These are phyloP conservation scores for Suzukiozyma palmioleophila DNA, from an alignment of 1,139 yeast species.

Conservation along the genomic window DNA sequence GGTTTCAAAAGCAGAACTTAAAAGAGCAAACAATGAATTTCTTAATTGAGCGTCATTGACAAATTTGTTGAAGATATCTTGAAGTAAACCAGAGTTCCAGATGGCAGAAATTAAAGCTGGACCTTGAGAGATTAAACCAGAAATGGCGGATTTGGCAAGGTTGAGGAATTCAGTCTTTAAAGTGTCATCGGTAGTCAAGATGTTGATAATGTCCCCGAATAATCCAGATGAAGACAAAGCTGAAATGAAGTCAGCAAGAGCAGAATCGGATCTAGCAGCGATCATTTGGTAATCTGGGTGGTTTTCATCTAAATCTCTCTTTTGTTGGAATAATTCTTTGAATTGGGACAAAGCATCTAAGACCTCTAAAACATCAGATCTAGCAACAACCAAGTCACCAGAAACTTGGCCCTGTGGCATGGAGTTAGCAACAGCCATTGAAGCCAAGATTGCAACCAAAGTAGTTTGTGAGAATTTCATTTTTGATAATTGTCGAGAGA, in stretches of 20 bases:
- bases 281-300: slow-evolving; percentile 26
- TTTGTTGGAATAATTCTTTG: slow-evolving; percentile 22
- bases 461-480: slow-evolving; percentile 46
- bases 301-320: slow-evolving; percentile 31
- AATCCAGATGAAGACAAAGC: slow-evolving; percentile 41
- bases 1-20: slow-evolving; percentile 30
- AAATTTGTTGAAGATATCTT: slow-evolving; percentile 29
- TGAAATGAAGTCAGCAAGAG: slow-evolving; percentile 32
- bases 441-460: slow-evolving; percentile 38
- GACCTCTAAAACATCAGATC: slow-evolving; percentile 34
- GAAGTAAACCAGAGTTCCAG: slow-evolving; percentile 42
- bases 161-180: slow-evolving; percentile 23
- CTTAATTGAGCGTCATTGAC: slow-evolving; percentile 33
- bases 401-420: slow-evolving; percentile 28
- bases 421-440: slow-evolving; percentile 37
- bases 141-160: slow-evolving; percentile 30
- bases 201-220: slow-evolving; percentile 32
- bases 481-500: slow-evolving; percentile 7
- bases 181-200: slow-evolving; percentile 29
- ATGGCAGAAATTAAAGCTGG: slow-evolving; percentile 41
- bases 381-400: slow-evolving; percentile 23
- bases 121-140: slow-evolving; percentile 37
- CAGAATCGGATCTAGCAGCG: slow-evolving; percentile 36
- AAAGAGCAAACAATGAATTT: slow-evolving; percentile 32
- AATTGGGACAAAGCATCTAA: slow-evolving; percentile 33